These are phyloP conservation scores for Pelargonium nanum DNA, from an alignment of 345 rosid genomes.

Conservation along the genomic window DNA sequence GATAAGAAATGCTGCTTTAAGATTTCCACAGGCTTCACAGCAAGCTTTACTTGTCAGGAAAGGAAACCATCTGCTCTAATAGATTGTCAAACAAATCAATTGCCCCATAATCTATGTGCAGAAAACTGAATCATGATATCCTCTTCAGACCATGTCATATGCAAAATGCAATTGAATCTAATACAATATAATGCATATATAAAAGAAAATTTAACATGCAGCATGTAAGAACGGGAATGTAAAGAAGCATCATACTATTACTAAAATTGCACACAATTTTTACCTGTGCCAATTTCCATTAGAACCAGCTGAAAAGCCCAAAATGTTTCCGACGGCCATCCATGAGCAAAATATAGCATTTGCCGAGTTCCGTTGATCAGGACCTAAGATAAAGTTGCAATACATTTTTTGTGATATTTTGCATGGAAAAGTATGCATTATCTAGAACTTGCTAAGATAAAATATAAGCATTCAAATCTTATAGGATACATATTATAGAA, in stretches of 20 bases:
- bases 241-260: background rate
- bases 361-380: conserved; percentile 84
- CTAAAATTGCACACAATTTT: conserved; percentile 19
- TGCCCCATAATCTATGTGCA: background rate
- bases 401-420: background rate
- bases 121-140: background rate
- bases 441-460: background rate
- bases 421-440: background rate
- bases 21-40: conserved; percentile 94
- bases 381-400: conserved; percentile 35
- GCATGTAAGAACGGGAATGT: background rate
- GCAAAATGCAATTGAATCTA: background rate
- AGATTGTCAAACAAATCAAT: conserved; percentile 4
- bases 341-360: conserved; percentile 92
- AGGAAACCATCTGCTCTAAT: conserved; percentile 83
- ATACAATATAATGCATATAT: background rate
- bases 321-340: conserved; percentile 96
- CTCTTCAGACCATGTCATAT: background rate
- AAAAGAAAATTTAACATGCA: background rate
- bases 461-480: background rate
- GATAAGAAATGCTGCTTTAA: conserved; percentile 91
- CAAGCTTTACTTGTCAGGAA: conserved; percentile 83
- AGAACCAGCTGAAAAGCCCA: conserved; percentile 97
- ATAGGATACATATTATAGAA: background rate
- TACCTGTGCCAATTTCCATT: conserved; percentile 91